Evolutionary conservation across 352 stramenopile genomes (phyloP).

Genomic region (Phytophthora litchii): DNA sequence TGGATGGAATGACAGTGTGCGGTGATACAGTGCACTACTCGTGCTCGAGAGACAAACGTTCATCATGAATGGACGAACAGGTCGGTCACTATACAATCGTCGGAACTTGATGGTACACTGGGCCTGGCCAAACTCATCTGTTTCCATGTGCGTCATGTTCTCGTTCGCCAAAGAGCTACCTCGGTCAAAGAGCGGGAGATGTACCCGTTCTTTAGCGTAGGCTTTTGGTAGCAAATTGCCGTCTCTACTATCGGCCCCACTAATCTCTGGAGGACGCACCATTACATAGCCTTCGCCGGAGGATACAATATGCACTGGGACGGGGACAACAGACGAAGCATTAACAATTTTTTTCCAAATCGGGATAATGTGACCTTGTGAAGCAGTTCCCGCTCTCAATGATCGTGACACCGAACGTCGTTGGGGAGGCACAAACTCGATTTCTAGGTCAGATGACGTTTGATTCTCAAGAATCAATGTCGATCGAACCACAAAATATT

Average conservation of each 20-base stretch:
- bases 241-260: slow-evolving; percentile 25
- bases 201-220: slow-evolving; percentile 78
- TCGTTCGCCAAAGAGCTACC: slow-evolving; percentile 35
- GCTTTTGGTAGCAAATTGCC: slow-evolving; percentile 48
- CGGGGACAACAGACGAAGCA: slow-evolving; percentile 61
- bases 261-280: slow-evolving; percentile 71
- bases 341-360: slow-evolving; percentile 76
- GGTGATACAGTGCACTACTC: slow-evolving; percentile 68
- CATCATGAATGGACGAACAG: slow-evolving; percentile 85
- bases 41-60: slow-evolving; percentile 61
- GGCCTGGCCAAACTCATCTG: slow-evolving; percentile 38
- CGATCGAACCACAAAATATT: slow-evolving; percentile 87
- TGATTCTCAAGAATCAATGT: slow-evolving; percentile 85
- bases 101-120: slow-evolving; percentile 80
- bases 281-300: slow-evolving; percentile 75
- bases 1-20: slow-evolving; percentile 78
- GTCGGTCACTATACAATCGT: slow-evolving; percentile 72
- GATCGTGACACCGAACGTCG: slow-evolving; percentile 43
- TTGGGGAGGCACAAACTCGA: slow-evolving; percentile 80
- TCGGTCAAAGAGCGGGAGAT: slow-evolving; percentile 74
- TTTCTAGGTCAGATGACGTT: slow-evolving; percentile 79
- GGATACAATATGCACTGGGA: slow-evolving; percentile 78
- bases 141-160: slow-evolving; percentile 30
- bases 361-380: slow-evolving; percentile 48
- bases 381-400: slow-evolving; percentile 33